A percentile compares a stretch with the other conserved stretches of the same genome.
phyloP scores from a whole-genome alignment of 768 basidiomycete genomes.

The Kwoniella shandongensis region DNA sequence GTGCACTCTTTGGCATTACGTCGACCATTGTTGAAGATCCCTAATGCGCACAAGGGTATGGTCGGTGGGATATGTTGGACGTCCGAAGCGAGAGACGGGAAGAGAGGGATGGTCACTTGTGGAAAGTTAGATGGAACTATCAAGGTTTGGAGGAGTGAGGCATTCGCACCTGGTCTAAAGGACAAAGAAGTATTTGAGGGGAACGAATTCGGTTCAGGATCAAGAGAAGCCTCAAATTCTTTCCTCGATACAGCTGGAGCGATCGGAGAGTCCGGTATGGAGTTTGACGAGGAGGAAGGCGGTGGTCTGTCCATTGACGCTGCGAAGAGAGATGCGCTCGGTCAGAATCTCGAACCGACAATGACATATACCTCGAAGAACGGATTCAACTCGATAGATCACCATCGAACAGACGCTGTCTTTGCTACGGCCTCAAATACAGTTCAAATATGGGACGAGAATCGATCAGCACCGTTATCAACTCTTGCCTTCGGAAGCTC shows the following conservation, averaged over 20 bases:
- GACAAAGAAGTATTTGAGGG: slow-evolving; percentile 45
- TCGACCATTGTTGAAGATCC: slow-evolving; percentile 52
- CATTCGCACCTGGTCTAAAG: slow-evolving; percentile 48
- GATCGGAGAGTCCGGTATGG: slow-evolving; percentile 36
- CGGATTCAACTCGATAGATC: slow-evolving; percentile 93
- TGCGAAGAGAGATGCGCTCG: slow-evolving; percentile 37
- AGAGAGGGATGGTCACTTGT: slow-evolving; percentile 50
- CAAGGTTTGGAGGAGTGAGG: slow-evolving; percentile 52
- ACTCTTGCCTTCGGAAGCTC: slow-evolving; percentile 83
- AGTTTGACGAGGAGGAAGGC: slow-evolving; percentile 49
- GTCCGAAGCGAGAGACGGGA: slow-evolving; percentile 47
- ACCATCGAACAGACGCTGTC: slow-evolving; percentile 80
- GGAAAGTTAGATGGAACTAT: slow-evolving; percentile 52
- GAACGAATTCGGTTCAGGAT: slow-evolving; percentile 41
- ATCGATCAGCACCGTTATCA: slow-evolving; percentile 80
- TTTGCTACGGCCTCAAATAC: slow-evolving; percentile 92
- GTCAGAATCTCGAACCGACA: slow-evolving; percentile 59
- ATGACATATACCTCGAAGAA: slow-evolving; percentile 79
- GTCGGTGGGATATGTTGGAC: slow-evolving; percentile 54
- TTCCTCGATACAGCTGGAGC: slow-evolving; percentile 46
- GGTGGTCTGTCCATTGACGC: slow-evolving; percentile 49
- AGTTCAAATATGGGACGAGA: slow-evolving; percentile 98
- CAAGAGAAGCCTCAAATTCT: slow-evolving; percentile 14
- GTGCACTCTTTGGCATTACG: slow-evolving; percentile 62
- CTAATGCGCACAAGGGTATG: slow-evolving; percentile 54